Evolutionary conservation across 768 basidiomycete species (phyloP), one percentile per base, ranked within the genome.

Genomic region (Cyathus striatus): DNA sequence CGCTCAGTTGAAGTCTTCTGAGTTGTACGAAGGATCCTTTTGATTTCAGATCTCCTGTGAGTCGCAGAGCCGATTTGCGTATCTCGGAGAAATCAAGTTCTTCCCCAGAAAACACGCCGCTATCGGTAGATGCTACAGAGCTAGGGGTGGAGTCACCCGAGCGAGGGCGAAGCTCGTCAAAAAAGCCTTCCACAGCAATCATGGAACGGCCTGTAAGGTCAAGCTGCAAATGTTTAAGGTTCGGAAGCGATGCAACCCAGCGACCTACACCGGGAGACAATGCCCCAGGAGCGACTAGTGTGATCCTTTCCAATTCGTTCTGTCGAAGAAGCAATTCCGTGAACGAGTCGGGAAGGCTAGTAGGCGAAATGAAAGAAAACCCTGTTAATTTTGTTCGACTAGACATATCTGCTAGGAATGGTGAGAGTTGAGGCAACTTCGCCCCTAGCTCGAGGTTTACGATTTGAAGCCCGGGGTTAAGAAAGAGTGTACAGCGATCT

Each of bases 131-230:
- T 20, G 66, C 72, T 12, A 78, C 72, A 9, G 84, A 85, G 48
- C 72, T 78, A 5, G 86, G 87, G 10, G 86, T 84, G 22, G 76
- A 76, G 47, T 70, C 69, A n/a, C 86, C 87, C 1, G 86, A 86
- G 32, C 75, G 70, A 13, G 73, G 65, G 48, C 67, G 64, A 49
- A 88, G 65, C 41, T 86, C 79, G 56, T 81, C 80, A 58, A 90
- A 90, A 61, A 90, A 90, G 16, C 83, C 82, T 62, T 87, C 84
- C n/a, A 88, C 81, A 0, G 82, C 81, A 23, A 78, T 78, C 42
- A 74, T 62, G 3, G 81, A 76, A 43, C 83, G 69, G 43, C 80
- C 83, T 0, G 84, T 78, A 20, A 90, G 71, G 56, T 90, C 87
- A 38, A 90, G 68, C 53, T 83, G 78, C 44, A 90, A 64, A 39